These are phyloP conservation scores for Exophiala calicioides DNA, from an alignment of 2,329 filamentous ascomycete species.

Conservation along the genomic window DNA sequence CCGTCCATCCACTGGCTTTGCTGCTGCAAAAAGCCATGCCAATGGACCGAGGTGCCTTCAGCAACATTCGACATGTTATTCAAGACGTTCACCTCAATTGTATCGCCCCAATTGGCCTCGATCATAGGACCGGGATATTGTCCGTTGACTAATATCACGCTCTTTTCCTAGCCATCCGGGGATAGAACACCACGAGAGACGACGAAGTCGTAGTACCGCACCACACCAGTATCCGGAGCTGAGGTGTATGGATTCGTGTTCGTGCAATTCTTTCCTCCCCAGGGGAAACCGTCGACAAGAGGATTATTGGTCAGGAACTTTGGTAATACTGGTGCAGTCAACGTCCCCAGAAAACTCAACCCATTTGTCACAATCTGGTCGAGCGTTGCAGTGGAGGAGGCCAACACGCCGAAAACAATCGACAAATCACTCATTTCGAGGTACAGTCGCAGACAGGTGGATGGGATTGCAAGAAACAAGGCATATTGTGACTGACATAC, in stretches of 20 bases:
- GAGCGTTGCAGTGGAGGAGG: neutral
- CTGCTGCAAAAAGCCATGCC: conserved; percentile 41
- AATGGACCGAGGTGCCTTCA: conserved; percentile 45
- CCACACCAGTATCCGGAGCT: conserved; percentile 9
- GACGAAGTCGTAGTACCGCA: conserved; percentile 2
- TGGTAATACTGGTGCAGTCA: conserved; percentile 5
- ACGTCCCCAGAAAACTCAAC: conserved; percentile 3
- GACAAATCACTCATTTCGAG: neutral
- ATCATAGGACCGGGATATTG: conserved; percentile 65
- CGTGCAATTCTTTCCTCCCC: conserved; percentile 5
- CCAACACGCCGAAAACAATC: neutral
- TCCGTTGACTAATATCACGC: conserved; percentile 52
- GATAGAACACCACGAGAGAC: conserved; percentile 1
- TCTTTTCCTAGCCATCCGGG: neutral
- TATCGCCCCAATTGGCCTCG: conserved; percentile 32
- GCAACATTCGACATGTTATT: conserved; percentile 37
- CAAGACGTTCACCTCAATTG: conserved; percentile 35
- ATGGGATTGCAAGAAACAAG: neutral
- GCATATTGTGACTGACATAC: too few species aligned
- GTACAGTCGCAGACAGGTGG: neutral
- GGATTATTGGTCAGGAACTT: conserved; percentile 17
- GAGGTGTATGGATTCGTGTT: conserved; percentile 15
- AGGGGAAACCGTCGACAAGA: conserved; percentile 14
- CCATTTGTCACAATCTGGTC: conserved; percentile 11
- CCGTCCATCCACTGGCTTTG: conserved; percentile 43